These are phyloP conservation scores for Isatis tinctoria DNA, from an alignment of 345 rosid species.

Conservation along the genomic window DNA sequence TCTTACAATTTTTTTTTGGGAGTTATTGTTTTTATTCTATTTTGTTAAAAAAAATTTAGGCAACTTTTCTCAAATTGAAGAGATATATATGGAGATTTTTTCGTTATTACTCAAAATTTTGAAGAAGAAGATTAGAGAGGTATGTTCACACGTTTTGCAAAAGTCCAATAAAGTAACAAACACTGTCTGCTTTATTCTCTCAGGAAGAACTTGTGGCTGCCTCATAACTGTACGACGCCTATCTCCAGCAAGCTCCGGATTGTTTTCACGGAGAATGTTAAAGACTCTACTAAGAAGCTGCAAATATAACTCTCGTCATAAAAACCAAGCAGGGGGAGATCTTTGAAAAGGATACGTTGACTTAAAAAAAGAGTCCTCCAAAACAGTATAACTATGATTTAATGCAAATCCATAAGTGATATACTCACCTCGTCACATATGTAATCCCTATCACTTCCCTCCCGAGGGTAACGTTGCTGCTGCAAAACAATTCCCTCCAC, in stretches of 20 bases:
- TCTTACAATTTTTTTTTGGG: too few relatives aligned
- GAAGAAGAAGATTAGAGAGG: background rate
- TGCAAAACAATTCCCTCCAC: conserved; percentile 41
- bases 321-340: background rate
- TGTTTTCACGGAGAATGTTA: conserved; percentile 86
- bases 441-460: conserved; percentile 90
- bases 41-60: too few relatives aligned
- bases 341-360: background rate
- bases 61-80: too few relatives aligned
- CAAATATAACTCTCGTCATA: conserved; percentile 13
- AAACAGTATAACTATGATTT: background rate
- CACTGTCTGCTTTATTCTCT: conserved; percentile 95
- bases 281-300: conserved; percentile 93
- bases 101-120: too few relatives aligned
- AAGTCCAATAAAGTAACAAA: conserved; percentile 96
- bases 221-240: conserved; percentile 97
- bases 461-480: conserved; percentile 78
- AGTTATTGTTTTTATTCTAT: too few relatives aligned
- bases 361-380: background rate
- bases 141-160: conserved; percentile 67
- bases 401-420: background rate
- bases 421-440: conserved; percentile 70
- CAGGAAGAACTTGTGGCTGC: conserved; percentile 97
- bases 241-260: conserved; percentile 96
- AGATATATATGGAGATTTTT: too few relatives aligned